phyloP scores from a whole-genome alignment of 192 early-diverging fungal genomes.

The Cetraspora pellucida region DNA sequence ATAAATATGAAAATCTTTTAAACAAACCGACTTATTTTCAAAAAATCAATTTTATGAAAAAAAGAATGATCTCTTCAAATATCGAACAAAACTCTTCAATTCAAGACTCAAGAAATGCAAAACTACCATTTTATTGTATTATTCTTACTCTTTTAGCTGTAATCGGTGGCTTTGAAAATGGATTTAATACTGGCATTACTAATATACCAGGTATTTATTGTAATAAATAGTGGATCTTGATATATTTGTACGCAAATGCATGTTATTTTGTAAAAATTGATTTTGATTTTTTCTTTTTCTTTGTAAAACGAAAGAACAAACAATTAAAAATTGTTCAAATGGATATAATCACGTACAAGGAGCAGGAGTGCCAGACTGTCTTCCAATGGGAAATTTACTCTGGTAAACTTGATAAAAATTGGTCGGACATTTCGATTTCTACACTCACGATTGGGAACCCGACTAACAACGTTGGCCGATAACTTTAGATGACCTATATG shows the following conservation, averaged over 20 bases:
- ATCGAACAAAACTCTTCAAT: no score
- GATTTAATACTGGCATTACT: neutral
- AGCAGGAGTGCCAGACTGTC: slow-evolving; percentile 36
- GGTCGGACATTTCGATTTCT: no score
- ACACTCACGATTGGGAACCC: no score
- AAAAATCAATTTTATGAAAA: no score
- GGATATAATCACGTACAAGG: slow-evolving; percentile 20
- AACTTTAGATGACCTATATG: no score
- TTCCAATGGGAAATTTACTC: slow-evolving; percentile 40
- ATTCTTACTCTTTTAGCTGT: neutral
- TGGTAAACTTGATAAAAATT: slow-evolving; percentile 34
- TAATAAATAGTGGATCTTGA: neutral
- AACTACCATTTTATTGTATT: neutral
- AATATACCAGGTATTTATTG: slow-evolving; percentile 4
- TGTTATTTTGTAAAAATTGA: neutral
- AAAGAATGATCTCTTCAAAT: no score
- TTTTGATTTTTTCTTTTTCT: neutral
- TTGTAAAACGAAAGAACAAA: neutral
- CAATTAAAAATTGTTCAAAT: slow-evolving; percentile 23
- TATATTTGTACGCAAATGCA: neutral
- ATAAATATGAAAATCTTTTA: no score
- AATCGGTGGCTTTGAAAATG: neutral
- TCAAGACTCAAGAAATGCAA: neutral
- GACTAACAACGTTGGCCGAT: no score
- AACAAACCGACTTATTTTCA: no score